Base-by-base conservation (phyloP, 805 yeast genomes). In the Cyberlindnera petersonii region DNA sequence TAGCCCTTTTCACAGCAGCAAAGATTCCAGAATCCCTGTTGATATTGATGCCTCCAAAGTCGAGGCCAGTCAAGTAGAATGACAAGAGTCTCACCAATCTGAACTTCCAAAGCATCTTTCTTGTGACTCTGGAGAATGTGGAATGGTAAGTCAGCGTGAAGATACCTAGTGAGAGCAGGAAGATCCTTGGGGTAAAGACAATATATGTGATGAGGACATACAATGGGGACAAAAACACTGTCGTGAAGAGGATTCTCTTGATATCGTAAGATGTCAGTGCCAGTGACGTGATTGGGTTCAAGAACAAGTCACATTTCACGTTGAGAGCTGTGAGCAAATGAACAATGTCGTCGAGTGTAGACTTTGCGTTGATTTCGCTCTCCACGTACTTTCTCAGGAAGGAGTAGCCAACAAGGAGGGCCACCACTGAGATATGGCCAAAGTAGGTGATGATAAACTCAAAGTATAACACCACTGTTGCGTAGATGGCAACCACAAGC, bases 61-160 rank as follows among this genome's bases (percentile, higher is more conserved):
- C 94, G 35, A 91, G 69, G 2, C 98, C 97, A 0, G 97, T 89
- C 32, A 86, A 63, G 56, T 86, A 86, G 60, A 88, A 91, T 36
- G 84, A 77, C 6, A 83, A 51, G 35, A 82, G 59, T 48, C 97
- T 74, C 5, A 85, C 75, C 6, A 78, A 53, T 53, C 81, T 73
- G 43, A 91, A 79, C 50, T 83, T 79, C 98, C 98, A 91, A 24
- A 89, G 65, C 45, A 91, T 69, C 40, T 79, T 78, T 53, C 98
- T 74, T 1, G 94, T 79, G 9, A 91, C 88, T 42, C 87, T 70
- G 21, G 88, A 79, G 73, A 87, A 86, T 18, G 85, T 67, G 20
- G 96, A 87, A 61, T 93, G 96, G 59, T 87, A 91, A 1, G 95
- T 79, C 40, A 91, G 68, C 5, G 82, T 61, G 45, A 77, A 76